Evolutionary conservation across 106 monocot species (phyloP), one percentile per base, ranked within the genome.

Genomic region (Allium sativum): DNA sequence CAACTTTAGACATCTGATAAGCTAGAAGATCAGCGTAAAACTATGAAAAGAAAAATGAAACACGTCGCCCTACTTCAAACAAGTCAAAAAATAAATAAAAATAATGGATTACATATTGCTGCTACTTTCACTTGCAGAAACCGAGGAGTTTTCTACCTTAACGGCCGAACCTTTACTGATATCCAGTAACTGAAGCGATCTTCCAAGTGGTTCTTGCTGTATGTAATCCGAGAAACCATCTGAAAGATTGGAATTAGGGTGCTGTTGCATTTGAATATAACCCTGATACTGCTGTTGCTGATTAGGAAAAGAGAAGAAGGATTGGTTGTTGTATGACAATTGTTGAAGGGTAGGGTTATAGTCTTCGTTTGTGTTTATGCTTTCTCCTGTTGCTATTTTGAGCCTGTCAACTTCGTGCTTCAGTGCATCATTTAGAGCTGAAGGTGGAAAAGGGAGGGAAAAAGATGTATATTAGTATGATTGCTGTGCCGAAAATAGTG

Each of bases 321-420:
- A 45, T 31, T 31, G 31, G 31, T 31, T 31, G 50, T 66, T 76
- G 69, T 66, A 84, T 0, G 74, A 20, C 50, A 86, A 42, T 46
- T 78, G 74, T 17, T 78, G 78, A n/a, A 77, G 72, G 42, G 72
- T 74, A 21, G 73, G 17, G 42, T 58, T 79, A 64, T 77, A 84
- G 19, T 52, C 68, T 41, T 90, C 84, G 15, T 55, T 55, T 12
- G 58, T 18, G 44, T 71, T 75, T 18, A 71, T 48, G 15, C 56
- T 19, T 65, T 95, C 90, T 16, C 95, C 95, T 19, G 95, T 95
- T 7, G 84, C 95, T 9, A 87, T 61, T 57, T 77, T 86, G 6
- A 95, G 84, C 66, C 95, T 81, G 16, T 90, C 84, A 15, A 90
- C 79, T 73, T 95, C 95, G 17, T 90, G 84, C 67, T 87, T 95